A percentile compares a stretch with the other conserved stretches of the same genome.
These are phyloP conservation scores for Solanum sparsipilum DNA, from an alignment of 257 asterid species.

Conservation along the genomic window DNA sequence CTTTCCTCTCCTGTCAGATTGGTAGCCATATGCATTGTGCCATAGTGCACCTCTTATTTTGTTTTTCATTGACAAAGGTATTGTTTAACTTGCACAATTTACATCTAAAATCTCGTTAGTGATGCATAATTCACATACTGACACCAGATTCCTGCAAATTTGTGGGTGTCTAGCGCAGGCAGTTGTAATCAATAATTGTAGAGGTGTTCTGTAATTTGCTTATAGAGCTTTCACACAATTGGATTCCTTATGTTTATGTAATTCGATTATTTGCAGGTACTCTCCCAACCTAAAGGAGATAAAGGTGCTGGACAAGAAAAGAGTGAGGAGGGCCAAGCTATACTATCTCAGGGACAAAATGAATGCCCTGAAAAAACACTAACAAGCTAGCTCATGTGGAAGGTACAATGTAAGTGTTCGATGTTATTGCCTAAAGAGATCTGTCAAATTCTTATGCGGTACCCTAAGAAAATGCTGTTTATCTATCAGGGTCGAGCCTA, in stretches of 20 bases:
- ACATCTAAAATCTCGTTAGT: background rate
- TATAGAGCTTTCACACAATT: background rate
- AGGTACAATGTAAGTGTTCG: background rate
- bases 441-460: background rate
- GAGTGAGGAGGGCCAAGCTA: conserved; percentile 95
- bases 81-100: background rate
- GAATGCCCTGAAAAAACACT: conserved; percentile 78
- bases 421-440: background rate
- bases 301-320: conserved; percentile 85
- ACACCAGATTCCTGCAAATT: background rate
- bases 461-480: background rate
- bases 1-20: no score
- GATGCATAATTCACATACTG: background rate
- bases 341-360: conserved; percentile 85
- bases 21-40: no score
- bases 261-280: conserved; percentile 39
- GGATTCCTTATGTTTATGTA: background rate
- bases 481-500: background rate
- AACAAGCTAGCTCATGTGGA: background rate
- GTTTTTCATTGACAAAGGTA: background rate
- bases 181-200: background rate
- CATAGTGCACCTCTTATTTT: background rate
- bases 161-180: background rate
- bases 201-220: background rate
- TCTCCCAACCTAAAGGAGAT: conserved; percentile 96